Evolutionary conservation across 352 stramenopile species (phyloP).

Genomic region (Globisporangium rhizosaccharum): DNA sequence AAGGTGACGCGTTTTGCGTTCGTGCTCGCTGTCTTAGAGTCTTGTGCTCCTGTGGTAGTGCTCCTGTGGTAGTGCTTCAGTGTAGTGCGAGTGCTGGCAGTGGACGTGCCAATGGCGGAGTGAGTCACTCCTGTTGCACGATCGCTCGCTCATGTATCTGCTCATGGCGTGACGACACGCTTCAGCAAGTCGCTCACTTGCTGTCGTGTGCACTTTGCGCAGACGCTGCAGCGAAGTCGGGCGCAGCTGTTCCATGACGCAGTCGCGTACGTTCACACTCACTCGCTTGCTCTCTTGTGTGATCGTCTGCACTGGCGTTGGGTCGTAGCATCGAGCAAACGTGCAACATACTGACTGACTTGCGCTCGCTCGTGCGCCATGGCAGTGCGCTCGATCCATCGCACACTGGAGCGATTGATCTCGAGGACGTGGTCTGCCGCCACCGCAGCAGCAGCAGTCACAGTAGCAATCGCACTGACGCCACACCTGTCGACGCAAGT

Average conservation of each 20-base stretch:
- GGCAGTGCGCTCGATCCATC: slow-evolving; percentile 15
- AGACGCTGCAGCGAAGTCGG: slow-evolving; percentile 22
- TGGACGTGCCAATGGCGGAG: no score
- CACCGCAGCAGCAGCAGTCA: background rate
- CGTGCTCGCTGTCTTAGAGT: no score
- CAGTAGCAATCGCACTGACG: background rate
- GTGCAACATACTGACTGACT: no score
- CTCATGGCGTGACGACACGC: no score
- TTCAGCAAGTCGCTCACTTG: no score
- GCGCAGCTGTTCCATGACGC: slow-evolving; percentile 21
- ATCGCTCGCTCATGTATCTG: background rate
- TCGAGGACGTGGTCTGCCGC: slow-evolving; percentile 11
- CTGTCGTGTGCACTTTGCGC: background rate
- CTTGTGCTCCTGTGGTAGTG: no score
- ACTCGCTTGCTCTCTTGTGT: no score
- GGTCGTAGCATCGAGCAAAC: no score
- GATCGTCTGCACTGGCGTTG: background rate
- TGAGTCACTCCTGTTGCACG: no score
- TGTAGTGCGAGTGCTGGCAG: no score
- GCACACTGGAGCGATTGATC: slow-evolving; percentile 8
- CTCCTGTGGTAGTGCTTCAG: no score
- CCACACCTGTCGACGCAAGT: slow-evolving; percentile 9
- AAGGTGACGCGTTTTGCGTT: slow-evolving; percentile 16
- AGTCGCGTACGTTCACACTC: slow-evolving; percentile 20
- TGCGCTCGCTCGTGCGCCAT: background rate